These are phyloP conservation scores for Aureobasidium mangrovei DNA, from an alignment of 2,329 filamentous ascomycete genomes.

Conservation along the genomic window DNA sequence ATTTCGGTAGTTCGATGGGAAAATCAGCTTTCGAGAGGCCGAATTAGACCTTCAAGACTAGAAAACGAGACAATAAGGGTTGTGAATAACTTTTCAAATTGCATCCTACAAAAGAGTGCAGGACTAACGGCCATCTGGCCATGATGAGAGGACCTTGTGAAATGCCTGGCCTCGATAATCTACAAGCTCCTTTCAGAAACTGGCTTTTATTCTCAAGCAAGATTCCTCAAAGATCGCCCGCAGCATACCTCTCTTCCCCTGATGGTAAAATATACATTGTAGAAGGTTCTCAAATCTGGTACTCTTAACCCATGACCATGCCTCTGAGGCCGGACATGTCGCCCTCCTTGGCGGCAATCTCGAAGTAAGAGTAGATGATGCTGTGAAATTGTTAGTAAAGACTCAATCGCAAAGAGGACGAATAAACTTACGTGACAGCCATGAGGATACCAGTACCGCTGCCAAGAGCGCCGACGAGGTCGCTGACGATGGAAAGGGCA, in stretches of 20 bases:
- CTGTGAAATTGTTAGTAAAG: conserved; percentile 39
- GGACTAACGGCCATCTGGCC: conserved; percentile 9
- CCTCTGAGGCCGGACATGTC: conserved; percentile 74
- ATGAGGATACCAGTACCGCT: conserved; percentile 96
- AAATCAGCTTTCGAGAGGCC: no score
- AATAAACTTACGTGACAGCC: conserved; percentile 80
- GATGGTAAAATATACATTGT: conserved; percentile 11
- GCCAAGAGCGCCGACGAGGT: conserved; percentile 90
- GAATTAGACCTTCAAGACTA: no score
- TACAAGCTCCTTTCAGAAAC: conserved; percentile 11
- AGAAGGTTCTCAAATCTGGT: conserved; percentile 11
- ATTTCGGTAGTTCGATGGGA: no score
- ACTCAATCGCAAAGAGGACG: neutral
- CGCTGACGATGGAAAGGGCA: conserved; percentile 88
- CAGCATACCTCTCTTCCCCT: conserved; percentile 7
- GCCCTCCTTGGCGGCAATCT: conserved; percentile 97
- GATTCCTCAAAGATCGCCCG: conserved; percentile 8
- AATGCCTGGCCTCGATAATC: conserved; percentile 7
- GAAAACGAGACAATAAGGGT: neutral
- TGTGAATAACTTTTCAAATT: conserved; percentile 11
- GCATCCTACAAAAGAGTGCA: conserved; percentile 11
- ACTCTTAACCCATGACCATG: conserved; percentile 47
- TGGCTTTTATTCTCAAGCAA: conserved; percentile 7
- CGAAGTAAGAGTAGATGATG: conserved; percentile 99
- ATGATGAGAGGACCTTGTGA: neutral